Percentiles rank a stretch among this genome's conserved stretches.
Evolutionary conservation across 805 yeast genomes (phyloP).

Genomic region (Ogataea polymorpha): DNA sequence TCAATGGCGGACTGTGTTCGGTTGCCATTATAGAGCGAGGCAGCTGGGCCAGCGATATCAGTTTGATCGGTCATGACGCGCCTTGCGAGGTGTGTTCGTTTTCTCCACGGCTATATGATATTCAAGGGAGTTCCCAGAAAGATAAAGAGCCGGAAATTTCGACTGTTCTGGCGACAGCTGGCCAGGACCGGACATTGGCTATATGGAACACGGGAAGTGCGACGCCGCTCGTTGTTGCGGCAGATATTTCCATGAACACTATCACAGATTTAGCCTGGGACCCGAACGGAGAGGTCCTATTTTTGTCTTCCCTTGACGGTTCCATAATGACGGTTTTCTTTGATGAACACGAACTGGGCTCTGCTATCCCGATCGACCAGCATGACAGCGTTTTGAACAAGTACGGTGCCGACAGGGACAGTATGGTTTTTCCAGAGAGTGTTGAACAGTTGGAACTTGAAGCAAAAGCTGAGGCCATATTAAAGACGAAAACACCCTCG

Average conservation of each 20-base stretch:
- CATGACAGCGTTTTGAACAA: constrained; percentile 69
- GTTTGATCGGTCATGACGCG: constrained; percentile 78
- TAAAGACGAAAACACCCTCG: constrained; percentile 16
- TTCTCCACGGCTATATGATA: constrained; percentile 63
- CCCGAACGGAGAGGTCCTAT: constrained; percentile 73
- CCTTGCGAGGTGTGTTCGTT: constrained; percentile 81
- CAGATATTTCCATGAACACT: constrained; percentile 70
- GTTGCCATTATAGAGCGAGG: constrained; percentile 75
- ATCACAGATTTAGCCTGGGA: constrained; percentile 91
- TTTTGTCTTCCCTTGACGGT: constrained; percentile 81
- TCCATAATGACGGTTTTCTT: constrained; percentile 66
- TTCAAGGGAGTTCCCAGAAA: constrained; percentile 10
- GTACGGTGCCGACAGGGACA: constrained; percentile 86
- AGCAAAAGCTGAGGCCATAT: constrained; percentile 44
- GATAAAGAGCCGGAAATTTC: constrained; percentile 34
- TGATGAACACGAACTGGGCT: constrained; percentile 62
- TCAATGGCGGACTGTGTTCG: constrained; percentile 76
- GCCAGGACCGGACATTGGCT: constrained; percentile 86
- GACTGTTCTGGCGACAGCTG: constrained; percentile 90
- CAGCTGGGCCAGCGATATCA: constrained; percentile 71
- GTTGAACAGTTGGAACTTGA: constrained; percentile 74
- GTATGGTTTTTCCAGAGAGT: constrained; percentile 83
- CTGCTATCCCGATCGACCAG: constrained; percentile 55
- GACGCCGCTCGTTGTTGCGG: constrained; percentile 76
- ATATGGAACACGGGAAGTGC: constrained; percentile 81